Evolutionary conservation across 805 yeast species (phyloP), one percentile per base, ranked within the genome.

Genomic region (Myxozyma melibiosi): DNA sequence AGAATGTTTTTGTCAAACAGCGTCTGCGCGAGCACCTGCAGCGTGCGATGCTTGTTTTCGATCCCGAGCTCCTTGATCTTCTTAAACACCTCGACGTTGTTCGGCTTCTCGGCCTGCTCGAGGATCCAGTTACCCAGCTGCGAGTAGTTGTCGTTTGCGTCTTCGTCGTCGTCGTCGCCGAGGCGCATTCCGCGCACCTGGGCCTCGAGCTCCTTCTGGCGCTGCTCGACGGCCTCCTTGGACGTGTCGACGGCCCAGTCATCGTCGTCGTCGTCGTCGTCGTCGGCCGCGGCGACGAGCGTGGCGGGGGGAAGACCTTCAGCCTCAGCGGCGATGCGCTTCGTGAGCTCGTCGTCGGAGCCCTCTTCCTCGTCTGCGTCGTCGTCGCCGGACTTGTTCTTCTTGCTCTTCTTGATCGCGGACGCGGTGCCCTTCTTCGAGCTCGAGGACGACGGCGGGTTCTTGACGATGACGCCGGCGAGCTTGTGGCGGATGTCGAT

Each of bases 221-320:
- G 88, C 44, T 88, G 90, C 70, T 86, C 85, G 64, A 92, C 89
- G 57, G 98, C 98, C 76, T 90, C 98, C 73, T 88, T 94, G 47
- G 96, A 88, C 82, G 91, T 89, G 73, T 92, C 99, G 41, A 91
- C 96, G 18, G 97, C 90, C 98, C 98, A 92, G 65, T 89, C 96
- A 66, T 88, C 97, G 70, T 90, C 96, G 63, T 85, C 84, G 53
- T 88, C 86, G 24, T 65, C 69, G 46, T 75, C 78, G 60, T 81
- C 84, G 58, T 83, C 81, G 14, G 44, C 46, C 57, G 83, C 81
- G 48, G 81, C 81, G 35, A 43, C 48, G 22, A 41, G 34, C 2
- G 53, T 38, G 11, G 61, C 30, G 6, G 57, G 56, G 9, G 82
- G 78, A 58, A 88, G 77, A 38, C 78, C 81, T 11, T 90, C 85